Conservation (phyloP, 202 grass and related monocot species). For the Zoysia matrella region DNA sequence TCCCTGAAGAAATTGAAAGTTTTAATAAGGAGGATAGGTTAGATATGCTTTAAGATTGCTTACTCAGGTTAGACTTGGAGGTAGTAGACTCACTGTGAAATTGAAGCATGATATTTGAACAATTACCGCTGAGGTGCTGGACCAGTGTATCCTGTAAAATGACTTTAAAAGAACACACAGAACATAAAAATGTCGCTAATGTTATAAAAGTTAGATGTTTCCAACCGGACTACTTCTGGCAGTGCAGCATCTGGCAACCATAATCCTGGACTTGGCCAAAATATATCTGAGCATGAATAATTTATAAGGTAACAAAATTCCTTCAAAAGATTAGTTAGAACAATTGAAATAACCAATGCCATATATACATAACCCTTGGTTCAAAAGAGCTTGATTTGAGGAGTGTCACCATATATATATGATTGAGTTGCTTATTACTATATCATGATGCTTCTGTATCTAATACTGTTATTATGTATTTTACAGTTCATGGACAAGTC, state of each 20-base stretch:
- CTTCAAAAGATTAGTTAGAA: too few species aligned
- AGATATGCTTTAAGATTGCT: too few species aligned
- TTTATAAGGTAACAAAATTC: neutral
- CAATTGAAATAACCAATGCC: too few species aligned
- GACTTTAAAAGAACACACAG: neutral
- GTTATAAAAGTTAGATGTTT: neutral
- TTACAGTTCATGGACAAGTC: slow-evolving; percentile 91
- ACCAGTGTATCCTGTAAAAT: neutral
- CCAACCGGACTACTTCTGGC: neutral
- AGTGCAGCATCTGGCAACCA: neutral
- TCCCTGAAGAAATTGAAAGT: too few species aligned
- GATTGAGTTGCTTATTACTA: neutral
- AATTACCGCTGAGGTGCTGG: neutral
- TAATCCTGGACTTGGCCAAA: neutral
- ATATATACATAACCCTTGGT: too few species aligned
- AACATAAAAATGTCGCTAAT: neutral
- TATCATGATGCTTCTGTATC: neutral
- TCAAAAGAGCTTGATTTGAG: too few species aligned
- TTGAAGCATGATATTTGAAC: neutral
- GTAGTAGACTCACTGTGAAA: too few species aligned
- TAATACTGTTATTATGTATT: slow-evolving; percentile 34
- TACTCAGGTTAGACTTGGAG: too few species aligned
- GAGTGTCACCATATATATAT: too few species aligned
- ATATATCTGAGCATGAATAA: neutral
- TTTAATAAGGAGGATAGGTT: too few species aligned